Percentiles rank a stretch among this genome's conserved stretches.
Conservation (phyloP, 2,329 filamentous ascomycete genomes). For the Rhynchosporium graminicola region DNA sequence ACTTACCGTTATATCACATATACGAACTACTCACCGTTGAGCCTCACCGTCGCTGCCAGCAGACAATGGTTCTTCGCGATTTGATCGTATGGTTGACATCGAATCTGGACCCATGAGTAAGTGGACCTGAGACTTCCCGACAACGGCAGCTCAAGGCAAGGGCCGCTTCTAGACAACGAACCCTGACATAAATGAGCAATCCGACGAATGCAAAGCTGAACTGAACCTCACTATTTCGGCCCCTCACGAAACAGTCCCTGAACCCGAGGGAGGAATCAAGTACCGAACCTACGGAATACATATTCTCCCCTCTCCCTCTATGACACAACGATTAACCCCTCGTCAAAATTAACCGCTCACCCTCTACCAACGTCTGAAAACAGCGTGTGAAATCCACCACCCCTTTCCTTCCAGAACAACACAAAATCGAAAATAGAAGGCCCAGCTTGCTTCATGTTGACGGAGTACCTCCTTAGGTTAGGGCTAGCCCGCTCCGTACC, state of each 20-base stretch:
- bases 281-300: no score
- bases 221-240: no score
- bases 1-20: constrained; percentile 2
- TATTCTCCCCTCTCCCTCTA: no score
- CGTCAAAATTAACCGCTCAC: neutral
- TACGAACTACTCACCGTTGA: constrained; percentile 12
- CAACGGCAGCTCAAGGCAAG: constrained; percentile 10
- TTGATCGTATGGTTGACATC: neutral
- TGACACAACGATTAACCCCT: neutral
- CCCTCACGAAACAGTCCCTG: no score
- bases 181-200: neutral
- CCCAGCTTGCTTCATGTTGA: constrained; percentile 10
- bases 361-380: neutral
- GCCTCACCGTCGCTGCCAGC: constrained; percentile 11
- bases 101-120: neutral
- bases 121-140: neutral
- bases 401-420: constrained; percentile 7
- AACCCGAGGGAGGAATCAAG: no score
- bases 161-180: neutral
- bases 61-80: neutral
- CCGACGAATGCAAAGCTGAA: neutral
- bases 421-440: neutral
- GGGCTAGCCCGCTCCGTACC: neutral
- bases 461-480: no score
- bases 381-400: neutral